Percentiles rank a stretch among this genome's conserved stretches.
These are phyloP conservation scores for Voacanga thouarsii DNA, from an alignment of 257 asterid genomes.

Conservation along the genomic window DNA sequence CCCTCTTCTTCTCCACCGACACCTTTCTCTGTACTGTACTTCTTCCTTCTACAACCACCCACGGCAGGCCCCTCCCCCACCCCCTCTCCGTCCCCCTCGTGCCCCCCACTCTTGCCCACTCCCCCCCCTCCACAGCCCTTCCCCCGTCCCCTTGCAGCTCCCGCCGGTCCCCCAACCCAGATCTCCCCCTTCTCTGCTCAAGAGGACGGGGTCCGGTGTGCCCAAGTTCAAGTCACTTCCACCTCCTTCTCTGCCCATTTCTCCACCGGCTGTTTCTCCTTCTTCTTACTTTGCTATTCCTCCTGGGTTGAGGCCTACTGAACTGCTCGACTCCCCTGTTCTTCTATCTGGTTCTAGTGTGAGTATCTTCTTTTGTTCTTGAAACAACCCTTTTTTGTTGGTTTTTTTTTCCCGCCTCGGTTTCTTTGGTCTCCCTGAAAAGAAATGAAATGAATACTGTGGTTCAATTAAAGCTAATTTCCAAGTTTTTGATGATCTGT, in stretches of 20 bases:
- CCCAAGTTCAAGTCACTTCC: conserved; percentile 80
- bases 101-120: too few species aligned
- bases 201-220: conserved; percentile 61
- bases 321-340: conserved; percentile 79
- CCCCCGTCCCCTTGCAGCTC: too few species aligned
- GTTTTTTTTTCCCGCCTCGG: neutral
- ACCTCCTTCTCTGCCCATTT: conserved; percentile 77
- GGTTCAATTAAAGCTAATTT: neutral
- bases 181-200: too few species aligned
- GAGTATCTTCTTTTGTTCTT: conserved; percentile 13
- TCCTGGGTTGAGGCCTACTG: conserved; percentile 76
- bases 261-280: conserved; percentile 64
- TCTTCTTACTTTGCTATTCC: conserved; percentile 82
- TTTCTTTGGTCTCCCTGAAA: neutral
- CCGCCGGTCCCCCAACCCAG: too few species aligned
- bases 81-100: too few species aligned
- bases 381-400: neutral
- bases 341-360: conserved; percentile 58
- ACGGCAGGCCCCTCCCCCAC: too few species aligned
- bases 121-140: too few species aligned
- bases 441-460: neutral
- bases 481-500: neutral
- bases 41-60: too few species aligned
- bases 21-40: too few species aligned
- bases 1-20: too few species aligned